Conservation (phyloP, 2,329 filamentous ascomycete genomes). For the Sporothrix brasiliensis region DNA sequence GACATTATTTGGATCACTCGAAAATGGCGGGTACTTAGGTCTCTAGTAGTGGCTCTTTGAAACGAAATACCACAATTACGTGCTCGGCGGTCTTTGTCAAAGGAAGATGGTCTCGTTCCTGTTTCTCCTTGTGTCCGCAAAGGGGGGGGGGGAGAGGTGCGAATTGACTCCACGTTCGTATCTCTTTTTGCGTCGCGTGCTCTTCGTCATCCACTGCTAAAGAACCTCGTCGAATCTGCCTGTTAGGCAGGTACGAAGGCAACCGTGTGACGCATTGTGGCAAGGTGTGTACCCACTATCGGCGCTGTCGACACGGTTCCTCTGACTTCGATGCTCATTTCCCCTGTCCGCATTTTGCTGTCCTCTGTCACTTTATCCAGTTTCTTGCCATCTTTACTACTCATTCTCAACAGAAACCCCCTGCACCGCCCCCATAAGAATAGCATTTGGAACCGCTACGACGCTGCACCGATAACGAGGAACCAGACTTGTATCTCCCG, state of each 20-base stretch:
- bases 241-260: constrained; percentile 25
- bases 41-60: too few relatives aligned
- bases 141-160: background rate
- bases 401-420: constrained; percentile 8
- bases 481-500: background rate
- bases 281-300: constrained; percentile 26
- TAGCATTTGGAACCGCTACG: constrained; percentile 1
- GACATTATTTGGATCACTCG: background rate
- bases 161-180: background rate
- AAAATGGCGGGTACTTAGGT: background rate
- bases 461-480: background rate
- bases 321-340: constrained; percentile 23
- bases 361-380: background rate
- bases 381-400: background rate
- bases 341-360: constrained; percentile 16
- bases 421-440: constrained; percentile 19
- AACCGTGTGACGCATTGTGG: background rate
- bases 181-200: constrained; percentile 18
- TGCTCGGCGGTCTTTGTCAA: constrained; percentile 21
- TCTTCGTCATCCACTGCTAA: constrained; percentile 25
- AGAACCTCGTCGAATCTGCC: constrained; percentile 27
- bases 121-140: constrained; percentile 13
- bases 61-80: constrained; percentile 1
- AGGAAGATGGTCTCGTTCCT: constrained; percentile 12
- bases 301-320: background rate